Conservation (phyloP, 2,329 filamentous ascomycete genomes). For the Annulohypoxylon truncatum region DNA sequence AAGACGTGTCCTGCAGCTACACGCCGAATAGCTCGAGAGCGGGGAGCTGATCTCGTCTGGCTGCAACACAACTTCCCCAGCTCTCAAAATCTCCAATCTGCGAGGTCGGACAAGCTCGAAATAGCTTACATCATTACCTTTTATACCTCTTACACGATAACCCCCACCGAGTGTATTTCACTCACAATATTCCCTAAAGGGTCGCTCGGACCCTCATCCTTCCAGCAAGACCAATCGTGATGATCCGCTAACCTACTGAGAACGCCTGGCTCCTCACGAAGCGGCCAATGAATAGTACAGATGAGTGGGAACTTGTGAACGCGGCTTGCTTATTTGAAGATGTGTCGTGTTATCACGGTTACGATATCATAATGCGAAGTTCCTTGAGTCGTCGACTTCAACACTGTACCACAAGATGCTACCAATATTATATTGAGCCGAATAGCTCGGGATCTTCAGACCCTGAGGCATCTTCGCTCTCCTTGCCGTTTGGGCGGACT, state of each 20-base stretch:
- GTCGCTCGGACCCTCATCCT: background rate
- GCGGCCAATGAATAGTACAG: background rate
- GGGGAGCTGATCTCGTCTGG: slow-evolving; percentile 31
- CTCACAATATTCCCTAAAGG: background rate
- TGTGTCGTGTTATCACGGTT: background rate
- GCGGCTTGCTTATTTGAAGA: background rate
- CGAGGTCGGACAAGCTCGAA: slow-evolving; percentile 24
- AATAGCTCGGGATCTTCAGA: slow-evolving; percentile 1
- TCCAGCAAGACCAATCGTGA: background rate
- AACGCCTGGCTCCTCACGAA: background rate
- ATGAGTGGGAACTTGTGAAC: background rate
- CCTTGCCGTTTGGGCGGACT: background rate
- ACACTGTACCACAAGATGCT: slow-evolving; percentile 1
- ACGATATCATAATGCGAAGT: background rate
- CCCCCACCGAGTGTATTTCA: background rate
- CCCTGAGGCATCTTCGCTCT: background rate
- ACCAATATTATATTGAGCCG: slow-evolving; percentile 1
- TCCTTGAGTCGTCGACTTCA: background rate
- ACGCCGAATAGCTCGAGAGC: slow-evolving; percentile 18
- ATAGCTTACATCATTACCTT: slow-evolving; percentile 8
- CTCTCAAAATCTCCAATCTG: slow-evolving; percentile 20
- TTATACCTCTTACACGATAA: background rate
- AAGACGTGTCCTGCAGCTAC: slow-evolving; percentile 22
- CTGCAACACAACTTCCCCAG: slow-evolving; percentile 29
- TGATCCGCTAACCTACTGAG: background rate